Evolutionary conservation across 495 filamentous ascomycete species (phyloP).

Genomic region (Penicillium coprophilum): DNA sequence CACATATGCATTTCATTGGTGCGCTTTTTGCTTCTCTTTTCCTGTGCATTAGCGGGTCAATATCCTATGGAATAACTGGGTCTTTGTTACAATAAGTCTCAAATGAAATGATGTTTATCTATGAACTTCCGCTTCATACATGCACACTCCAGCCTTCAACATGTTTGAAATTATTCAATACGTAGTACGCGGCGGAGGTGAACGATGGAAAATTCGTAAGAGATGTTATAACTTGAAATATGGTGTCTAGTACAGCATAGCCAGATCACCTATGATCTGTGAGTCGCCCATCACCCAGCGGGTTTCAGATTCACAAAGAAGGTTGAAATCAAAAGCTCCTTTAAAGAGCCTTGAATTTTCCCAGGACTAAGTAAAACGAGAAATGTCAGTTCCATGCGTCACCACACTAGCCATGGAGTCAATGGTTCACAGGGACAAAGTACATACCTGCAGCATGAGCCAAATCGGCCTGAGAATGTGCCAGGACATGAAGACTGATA

Average conservation of each 20-base stretch:
- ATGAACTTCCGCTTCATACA: no score
- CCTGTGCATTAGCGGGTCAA: slow-evolving; percentile 5
- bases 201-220: neutral
- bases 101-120: neutral
- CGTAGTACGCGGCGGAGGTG: neutral
- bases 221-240: neutral
- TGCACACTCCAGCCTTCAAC: no score
- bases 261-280: slow-evolving; percentile 2
- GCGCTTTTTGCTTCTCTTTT: neutral
- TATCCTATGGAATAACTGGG: neutral
- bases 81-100: neutral
- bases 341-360: slow-evolving; percentile 21
- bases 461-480: slow-evolving; percentile 16
- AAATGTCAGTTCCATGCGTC: neutral
- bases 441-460: slow-evolving; percentile 24
- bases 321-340: neutral
- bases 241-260: neutral
- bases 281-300: neutral
- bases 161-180: no score
- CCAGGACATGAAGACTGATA: slow-evolving; percentile 28
- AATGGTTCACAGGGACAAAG: neutral
- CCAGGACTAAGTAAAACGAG: slow-evolving; percentile 10
- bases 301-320: neutral
- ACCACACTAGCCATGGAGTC: neutral
- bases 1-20: neutral